Evolutionary conservation across 345 rosid species (phyloP).

Genomic region (Ailanthus altissimus): DNA sequence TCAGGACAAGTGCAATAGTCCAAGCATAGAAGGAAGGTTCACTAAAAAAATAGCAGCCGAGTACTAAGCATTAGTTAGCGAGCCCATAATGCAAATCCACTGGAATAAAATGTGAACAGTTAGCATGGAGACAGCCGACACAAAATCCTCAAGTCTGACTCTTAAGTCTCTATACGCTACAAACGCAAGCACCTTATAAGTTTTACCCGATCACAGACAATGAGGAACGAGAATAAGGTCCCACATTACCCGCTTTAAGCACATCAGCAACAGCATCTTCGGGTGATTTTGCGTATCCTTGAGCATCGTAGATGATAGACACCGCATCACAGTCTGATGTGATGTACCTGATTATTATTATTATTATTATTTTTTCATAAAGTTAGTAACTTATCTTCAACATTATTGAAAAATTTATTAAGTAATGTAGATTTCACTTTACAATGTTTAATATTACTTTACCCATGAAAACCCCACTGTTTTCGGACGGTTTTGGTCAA

Average conservation of each 20-base stretch:
- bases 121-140: conserved; percentile 9
- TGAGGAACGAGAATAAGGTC: conserved; percentile 12
- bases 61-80: too few species aligned
- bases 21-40: not conserved
- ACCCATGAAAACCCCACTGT: conserved; percentile 81
- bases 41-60: too few species aligned
- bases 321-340: conserved; percentile 93
- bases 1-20: not conserved
- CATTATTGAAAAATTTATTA: not conserved
- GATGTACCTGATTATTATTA: conserved; percentile 57
- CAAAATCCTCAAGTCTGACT: not conserved
- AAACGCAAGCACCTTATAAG: conserved; percentile 24
- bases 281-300: conserved; percentile 69
- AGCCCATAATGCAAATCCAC: not conserved
- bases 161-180: not conserved
- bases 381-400: not conserved
- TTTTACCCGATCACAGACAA: not conserved
- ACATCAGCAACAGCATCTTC: conserved; percentile 84
- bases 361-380: too few species aligned
- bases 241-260: conserved; percentile 71
- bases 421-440: not conserved
- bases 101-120: not conserved
- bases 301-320: conserved; percentile 54
- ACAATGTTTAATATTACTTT: conserved; percentile 5
- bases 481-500: conserved; percentile 58